Evolutionary conservation across 306 rosid species (phyloP).

Genomic region (Vigna mungo): DNA sequence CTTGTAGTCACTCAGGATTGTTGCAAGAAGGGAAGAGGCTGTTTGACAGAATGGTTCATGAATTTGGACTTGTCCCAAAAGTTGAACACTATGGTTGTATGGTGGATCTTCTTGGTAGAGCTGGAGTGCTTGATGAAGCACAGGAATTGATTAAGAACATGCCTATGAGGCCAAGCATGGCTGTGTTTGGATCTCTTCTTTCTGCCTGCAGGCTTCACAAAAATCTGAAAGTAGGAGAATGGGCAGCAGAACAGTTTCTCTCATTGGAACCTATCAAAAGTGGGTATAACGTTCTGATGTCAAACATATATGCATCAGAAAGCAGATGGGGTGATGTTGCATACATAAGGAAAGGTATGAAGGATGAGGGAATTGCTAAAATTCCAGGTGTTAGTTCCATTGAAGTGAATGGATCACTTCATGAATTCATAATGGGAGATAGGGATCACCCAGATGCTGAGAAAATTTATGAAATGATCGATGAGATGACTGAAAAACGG

Average conservation of each 20-base stretch:
- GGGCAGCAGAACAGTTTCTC: slow-evolving; percentile 61
- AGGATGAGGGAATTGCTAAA: slow-evolving; percentile 58
- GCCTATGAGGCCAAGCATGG: slow-evolving; percentile 65
- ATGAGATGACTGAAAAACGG: slow-evolving; percentile 62
- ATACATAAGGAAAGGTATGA: slow-evolving; percentile 58
- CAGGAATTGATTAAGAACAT: slow-evolving; percentile 52
- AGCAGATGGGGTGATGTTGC: slow-evolving; percentile 69
- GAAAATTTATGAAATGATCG: slow-evolving; percentile 58
- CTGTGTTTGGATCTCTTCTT: slow-evolving; percentile 67
- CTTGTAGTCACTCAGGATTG: slow-evolving; percentile 75
- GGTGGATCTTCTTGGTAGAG: slow-evolving; percentile 78
- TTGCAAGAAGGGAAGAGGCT: slow-evolving; percentile 56
- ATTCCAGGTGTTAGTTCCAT: slow-evolving; percentile 68
- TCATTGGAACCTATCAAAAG: slow-evolving; percentile 61
- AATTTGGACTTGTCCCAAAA: slow-evolving; percentile 58
- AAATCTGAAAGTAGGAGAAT: slow-evolving; percentile 60
- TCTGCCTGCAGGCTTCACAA: slow-evolving; percentile 69
- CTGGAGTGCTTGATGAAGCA: slow-evolving; percentile 62
- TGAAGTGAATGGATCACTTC: slow-evolving; percentile 65
- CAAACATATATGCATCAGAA: slow-evolving; percentile 69
- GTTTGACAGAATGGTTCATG: slow-evolving; percentile 57
- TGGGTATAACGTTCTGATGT: slow-evolving; percentile 67
- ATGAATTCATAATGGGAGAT: slow-evolving; percentile 70
- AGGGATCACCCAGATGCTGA: slow-evolving; percentile 53
- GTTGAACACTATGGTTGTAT: slow-evolving; percentile 72